Evolutionary conservation across 2,329 filamentous ascomycete genomes (phyloP).

Genomic region (Monilinia fructigena): DNA sequence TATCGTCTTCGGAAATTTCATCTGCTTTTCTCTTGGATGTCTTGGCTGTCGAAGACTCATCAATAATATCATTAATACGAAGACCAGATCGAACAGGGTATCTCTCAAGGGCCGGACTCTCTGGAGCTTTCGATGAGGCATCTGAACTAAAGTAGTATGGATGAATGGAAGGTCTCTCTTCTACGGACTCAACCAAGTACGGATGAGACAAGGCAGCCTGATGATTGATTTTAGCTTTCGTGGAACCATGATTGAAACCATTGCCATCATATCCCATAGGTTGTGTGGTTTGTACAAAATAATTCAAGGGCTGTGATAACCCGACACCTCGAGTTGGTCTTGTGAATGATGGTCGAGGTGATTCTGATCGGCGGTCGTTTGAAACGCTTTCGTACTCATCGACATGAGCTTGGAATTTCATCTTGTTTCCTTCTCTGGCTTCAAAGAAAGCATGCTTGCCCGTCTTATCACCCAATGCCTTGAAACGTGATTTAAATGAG

Average conservation of each 20-base stretch:
- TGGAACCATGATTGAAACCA: constrained; percentile 1
- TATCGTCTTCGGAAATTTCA: constrained; percentile 33
- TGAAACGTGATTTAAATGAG: constrained; percentile 14
- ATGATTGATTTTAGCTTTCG: too few relatives aligned
- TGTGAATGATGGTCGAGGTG: background rate
- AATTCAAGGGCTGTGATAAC: background rate
- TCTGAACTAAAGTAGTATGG: constrained; percentile 21
- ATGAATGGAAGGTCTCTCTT: constrained; percentile 5
- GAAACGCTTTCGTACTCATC: constrained; percentile 1
- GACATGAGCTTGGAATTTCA: constrained; percentile 25
- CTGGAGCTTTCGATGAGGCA: constrained; percentile 13
- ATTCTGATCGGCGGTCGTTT: background rate
- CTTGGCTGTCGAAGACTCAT: constrained; percentile 24
- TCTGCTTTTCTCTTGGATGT: constrained; percentile 37
- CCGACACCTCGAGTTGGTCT: background rate
- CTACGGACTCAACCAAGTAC: background rate
- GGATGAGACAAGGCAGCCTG: background rate
- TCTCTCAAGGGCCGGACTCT: constrained; percentile 19
- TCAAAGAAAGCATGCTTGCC: constrained; percentile 39
- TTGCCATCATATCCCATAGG: background rate
- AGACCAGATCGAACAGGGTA: constrained; percentile 32
- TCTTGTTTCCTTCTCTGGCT: constrained; percentile 38
- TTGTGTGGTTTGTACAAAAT: background rate
- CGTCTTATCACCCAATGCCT: constrained; percentile 34
- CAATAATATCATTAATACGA: constrained; percentile 39